A percentile compares a stretch with the other conserved stretches of the same genome.
phyloP scores from a whole-genome alignment of 148 eudicot genomes.

The Rhododendron ovatum region DNA sequence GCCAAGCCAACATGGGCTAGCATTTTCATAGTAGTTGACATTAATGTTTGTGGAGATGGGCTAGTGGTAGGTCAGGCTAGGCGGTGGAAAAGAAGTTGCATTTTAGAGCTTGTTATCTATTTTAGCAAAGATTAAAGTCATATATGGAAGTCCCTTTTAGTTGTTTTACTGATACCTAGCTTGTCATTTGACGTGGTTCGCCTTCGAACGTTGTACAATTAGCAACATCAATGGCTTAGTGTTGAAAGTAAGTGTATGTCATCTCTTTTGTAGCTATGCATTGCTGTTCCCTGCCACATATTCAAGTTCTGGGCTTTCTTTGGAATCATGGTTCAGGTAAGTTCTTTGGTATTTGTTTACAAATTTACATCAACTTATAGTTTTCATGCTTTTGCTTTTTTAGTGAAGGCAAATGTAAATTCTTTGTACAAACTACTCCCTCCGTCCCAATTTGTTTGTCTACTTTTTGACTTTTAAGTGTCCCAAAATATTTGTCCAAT shows the following conservation, averaged over 20 bases:
- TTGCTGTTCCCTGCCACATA: conserved; percentile 93
- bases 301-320: conserved; percentile 96
- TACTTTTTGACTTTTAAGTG: too few species aligned
- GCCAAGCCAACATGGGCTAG: neutral
- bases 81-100: neutral
- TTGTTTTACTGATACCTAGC: neutral
- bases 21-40: neutral
- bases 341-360: neutral
- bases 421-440: neutral
- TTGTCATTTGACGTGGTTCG: neutral
- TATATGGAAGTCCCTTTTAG: neutral
- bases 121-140: neutral
- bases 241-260: conserved; percentile 1
- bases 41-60: neutral
- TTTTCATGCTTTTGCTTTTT: neutral
- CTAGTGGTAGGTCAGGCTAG: neutral
- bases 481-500: too few species aligned
- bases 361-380: neutral
- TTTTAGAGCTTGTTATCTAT: neutral
- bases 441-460: too few species aligned
- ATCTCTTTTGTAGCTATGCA: conserved; percentile 59
- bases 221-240: neutral
- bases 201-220: neutral
- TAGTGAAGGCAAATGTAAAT: neutral
- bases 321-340: conserved; percentile 93